Percentiles rank a stretch among this genome's conserved stretches.
Evolutionary conservation across 129 eudicot species (phyloP).

Genomic region (Ambrosia trifida): DNA sequence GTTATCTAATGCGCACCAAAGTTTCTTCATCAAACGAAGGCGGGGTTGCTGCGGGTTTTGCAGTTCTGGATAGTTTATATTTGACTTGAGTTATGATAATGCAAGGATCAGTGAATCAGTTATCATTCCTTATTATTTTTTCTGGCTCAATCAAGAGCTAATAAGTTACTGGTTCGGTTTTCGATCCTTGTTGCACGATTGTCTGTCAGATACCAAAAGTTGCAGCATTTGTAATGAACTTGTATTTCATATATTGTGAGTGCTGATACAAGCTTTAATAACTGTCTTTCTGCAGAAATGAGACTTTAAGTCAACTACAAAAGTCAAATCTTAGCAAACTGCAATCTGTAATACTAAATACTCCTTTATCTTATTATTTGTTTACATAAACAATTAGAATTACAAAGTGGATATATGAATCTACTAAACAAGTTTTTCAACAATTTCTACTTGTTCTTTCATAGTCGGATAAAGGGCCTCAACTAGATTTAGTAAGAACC

Average conservation of each 20-base stretch:
- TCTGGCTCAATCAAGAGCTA: slow-evolving; percentile 18
- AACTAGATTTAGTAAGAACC: slow-evolving; percentile 65
- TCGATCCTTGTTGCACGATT: slow-evolving; percentile 14
- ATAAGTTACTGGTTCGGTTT: slow-evolving; percentile 5
- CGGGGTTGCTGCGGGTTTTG: slow-evolving; percentile 96
- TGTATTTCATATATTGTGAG: background rate
- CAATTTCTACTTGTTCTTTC: slow-evolving; percentile 44
- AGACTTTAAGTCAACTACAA: background rate
- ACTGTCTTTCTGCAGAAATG: background rate
- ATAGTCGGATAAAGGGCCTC: slow-evolving; percentile 47
- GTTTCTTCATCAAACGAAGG: slow-evolving; percentile 94
- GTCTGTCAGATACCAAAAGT: background rate
- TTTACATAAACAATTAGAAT: background rate
- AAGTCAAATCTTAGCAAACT: background rate
- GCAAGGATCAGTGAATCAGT: background rate
- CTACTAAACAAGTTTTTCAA: slow-evolving; percentile 36
- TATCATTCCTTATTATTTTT: slow-evolving; percentile 5
- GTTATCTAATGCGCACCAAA: slow-evolving; percentile 95
- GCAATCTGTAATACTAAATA: background rate
- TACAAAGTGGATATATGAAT: slow-evolving; percentile 14
- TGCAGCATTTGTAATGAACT: slow-evolving; percentile 22
- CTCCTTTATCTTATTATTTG: background rate
- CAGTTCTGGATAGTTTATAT: slow-evolving; percentile 90
- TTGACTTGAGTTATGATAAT: slow-evolving; percentile 42
- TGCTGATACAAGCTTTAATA: background rate